Conservation (phyloP, 31 red algal genomes). For the Odonthalia washingtoniensis region DNA sequence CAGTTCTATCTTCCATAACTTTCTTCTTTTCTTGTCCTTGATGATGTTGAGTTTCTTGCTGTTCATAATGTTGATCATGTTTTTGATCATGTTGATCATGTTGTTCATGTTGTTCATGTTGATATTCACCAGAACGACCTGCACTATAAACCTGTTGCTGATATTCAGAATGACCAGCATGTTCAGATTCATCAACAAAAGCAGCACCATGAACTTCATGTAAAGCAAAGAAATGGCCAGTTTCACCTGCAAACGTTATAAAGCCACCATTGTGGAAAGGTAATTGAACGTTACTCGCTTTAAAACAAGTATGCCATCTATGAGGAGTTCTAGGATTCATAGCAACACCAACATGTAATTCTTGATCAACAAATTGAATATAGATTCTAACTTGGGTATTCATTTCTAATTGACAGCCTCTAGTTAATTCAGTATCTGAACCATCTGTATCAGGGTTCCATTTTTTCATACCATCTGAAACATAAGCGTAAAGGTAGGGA, state of each 20-base stretch:
- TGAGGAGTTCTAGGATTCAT: slow-evolving; percentile 63
- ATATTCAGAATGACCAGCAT: slow-evolving; percentile 45
- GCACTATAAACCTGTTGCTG: slow-evolving; percentile 41
- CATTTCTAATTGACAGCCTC: slow-evolving; percentile 79
- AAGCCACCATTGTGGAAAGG: slow-evolving; percentile 56
- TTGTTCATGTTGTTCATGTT: background rate
- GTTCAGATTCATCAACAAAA: slow-evolving; percentile 65
- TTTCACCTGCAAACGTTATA: slow-evolving; percentile 78
- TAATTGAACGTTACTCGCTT: slow-evolving; percentile 56
- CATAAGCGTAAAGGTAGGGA: slow-evolving; percentile 83
- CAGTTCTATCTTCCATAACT: background rate
- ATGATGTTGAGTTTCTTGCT: background rate
- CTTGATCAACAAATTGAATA: slow-evolving; percentile 62
- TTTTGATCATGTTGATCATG: background rate
- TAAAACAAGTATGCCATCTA: slow-evolving; percentile 82
- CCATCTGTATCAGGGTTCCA: slow-evolving; percentile 89
- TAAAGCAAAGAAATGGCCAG: slow-evolving; percentile 81
- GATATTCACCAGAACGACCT: background rate
- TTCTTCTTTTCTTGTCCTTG: slow-evolving; percentile 16
- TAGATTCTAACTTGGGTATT: slow-evolving; percentile 73
- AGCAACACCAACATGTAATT: slow-evolving; percentile 70
- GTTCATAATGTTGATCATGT: background rate
- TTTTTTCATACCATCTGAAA: slow-evolving; percentile 72
- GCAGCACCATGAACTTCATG: slow-evolving; percentile 80
- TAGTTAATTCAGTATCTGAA: slow-evolving; percentile 64